Evolutionary conservation across 306 rosid species (phyloP).

Genomic region (Cucumis sativus): DNA sequence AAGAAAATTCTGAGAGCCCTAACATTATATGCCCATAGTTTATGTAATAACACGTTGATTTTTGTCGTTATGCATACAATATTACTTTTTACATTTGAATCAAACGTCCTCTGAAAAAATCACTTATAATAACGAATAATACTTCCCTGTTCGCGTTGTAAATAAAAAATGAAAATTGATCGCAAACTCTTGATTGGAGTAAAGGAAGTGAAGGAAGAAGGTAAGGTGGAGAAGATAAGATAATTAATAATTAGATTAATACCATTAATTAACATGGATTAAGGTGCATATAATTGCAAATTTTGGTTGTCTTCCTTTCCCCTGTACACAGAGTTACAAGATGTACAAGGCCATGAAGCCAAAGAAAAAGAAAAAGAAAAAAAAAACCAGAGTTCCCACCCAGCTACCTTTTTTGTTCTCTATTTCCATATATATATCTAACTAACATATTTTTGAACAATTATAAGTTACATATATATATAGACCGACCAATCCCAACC

Average conservation of each 20-base stretch:
- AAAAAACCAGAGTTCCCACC: background rate
- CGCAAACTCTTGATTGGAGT: too few relatives aligned
- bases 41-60: too few relatives aligned
- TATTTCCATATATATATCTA: background rate
- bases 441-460: background rate
- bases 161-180: too few relatives aligned
- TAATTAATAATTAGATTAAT: background rate
- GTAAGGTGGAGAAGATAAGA: background rate
- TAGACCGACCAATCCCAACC: background rate
- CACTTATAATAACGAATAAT: too few relatives aligned
- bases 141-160: too few relatives aligned
- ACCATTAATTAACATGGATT: background rate
- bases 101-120: too few relatives aligned
- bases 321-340: constrained; percentile 1
- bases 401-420: background rate
- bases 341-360: background rate
- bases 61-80: too few relatives aligned
- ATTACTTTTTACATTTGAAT: too few relatives aligned
- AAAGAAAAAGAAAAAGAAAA: background rate
- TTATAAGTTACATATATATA: constrained; percentile 6
- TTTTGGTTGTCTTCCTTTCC: background rate
- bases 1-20: too few relatives aligned
- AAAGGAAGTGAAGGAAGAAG: background rate
- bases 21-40: too few relatives aligned
- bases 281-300: background rate